Evolutionary conservation across 2,329 filamentous ascomycete species (phyloP), one percentile per base, ranked within the genome.

Genomic region (Xylariaceae sp.): DNA sequence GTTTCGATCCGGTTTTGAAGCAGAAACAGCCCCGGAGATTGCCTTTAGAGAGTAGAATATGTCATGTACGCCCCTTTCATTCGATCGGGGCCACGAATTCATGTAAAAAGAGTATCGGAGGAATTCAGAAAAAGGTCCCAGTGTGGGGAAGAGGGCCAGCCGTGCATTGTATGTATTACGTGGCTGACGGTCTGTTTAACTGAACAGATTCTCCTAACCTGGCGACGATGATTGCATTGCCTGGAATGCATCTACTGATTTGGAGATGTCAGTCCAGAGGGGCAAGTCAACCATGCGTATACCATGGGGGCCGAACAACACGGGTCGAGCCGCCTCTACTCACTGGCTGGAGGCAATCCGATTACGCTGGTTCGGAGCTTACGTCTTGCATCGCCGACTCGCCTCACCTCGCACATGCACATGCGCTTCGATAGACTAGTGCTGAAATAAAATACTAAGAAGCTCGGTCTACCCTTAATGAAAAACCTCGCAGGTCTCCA

Each of bases 11-110:
- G 69, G 66, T 69, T 69, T 71, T 68, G 69, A 66, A 68, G 66
- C 65, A 69, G 65, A 69, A 66, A 64, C 66, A 66, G 63, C 61
- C 67, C 66, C 66, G 66, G 70, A 65, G 69, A 67, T 69, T 69
- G 66, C 66, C 64, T 67, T 69, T 71, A 72, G 68, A 73, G 67
- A 72, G 61, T 63, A 72, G 68, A 71, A 68, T 64, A 71, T 65
- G 63, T 72, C 70, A 71, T 73, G 71, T 72, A 73, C 65, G 65
- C 68, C 69, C 70, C 66, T 53, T 59, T 65, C 65, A 9, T 55
- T 56, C 53, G 48, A 60, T 59, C 15, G 61, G 67, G 71, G 69
- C 66, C 67, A 73, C 69, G 71, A 72, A 73, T 63, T 73, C 71
- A 73, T 73, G 71, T 73, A 73, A 71, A 67, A 62, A 65, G 61